Evolutionary conservation across 768 basidiomycete species (phyloP), one percentile per base, ranked within the genome.

Genomic region (Calocybe indica): DNA sequence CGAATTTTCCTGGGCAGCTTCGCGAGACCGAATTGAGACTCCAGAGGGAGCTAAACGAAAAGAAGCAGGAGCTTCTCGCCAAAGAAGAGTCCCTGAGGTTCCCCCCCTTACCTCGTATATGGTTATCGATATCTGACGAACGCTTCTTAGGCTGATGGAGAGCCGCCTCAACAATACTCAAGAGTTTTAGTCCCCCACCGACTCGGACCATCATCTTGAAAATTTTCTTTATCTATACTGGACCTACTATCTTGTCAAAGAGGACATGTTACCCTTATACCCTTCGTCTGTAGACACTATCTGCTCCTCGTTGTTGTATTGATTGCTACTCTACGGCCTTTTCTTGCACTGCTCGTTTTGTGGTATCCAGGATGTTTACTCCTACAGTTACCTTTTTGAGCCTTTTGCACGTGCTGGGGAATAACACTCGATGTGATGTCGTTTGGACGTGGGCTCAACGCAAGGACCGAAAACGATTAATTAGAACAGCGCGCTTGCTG

Each of bases 11-110:
- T 58, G 22, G 22, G 4, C 22, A 85, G 80, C 71, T 94, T 31
- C 86, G 89, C 55, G 92, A 92, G 62, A 80, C 89, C 62, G 90
- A 94, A 62, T 70, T 92, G 55, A 84, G 83, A 55, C 85, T 90
- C 30, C 88, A 92, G 63, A 75, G 90, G 48, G 91, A 94, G 64
- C 85, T 94, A 64, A 84, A 84, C 63, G 83, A 92, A 70, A 89
- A 87, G 70, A 75, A 84, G 56, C 89, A 93, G 61, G 85, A 92
- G 63, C 70, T 93, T 40, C 62, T 88, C 61, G 92, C 89, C 38
- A 90, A 91, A 65, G 91, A 94, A 64, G 87, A 88, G 59, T 80
- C 83, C 13, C 79, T 88, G 58, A 74, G 83, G 83, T 83, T 47
- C 12, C 74, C 15, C 15, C 33, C 45, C 12, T 41, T n/a, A 12